These are phyloP conservation scores for Typha latifolia DNA, from an alignment of 176 grass and related monocot genomes.

Conservation along the genomic window DNA sequence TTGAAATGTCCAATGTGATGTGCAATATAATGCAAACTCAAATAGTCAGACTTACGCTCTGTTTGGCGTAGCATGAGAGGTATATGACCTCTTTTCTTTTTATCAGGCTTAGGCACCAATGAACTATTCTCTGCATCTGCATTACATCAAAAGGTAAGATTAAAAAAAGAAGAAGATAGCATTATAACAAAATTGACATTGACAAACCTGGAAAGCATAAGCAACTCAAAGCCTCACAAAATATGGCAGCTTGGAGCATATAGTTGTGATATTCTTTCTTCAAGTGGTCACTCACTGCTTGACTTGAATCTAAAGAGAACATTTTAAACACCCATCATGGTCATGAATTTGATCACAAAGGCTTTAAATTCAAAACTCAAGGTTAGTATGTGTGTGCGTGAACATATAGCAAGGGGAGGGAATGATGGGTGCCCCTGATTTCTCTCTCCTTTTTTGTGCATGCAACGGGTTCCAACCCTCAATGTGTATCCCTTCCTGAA, in stretches of 20 bases:
- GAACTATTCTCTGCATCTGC: constrained; percentile 42
- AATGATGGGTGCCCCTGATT: no score
- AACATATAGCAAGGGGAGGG: no score
- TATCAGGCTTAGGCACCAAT: constrained; percentile 25
- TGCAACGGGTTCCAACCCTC: no score
- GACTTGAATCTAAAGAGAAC: constrained; percentile 42
- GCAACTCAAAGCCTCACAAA: constrained; percentile 49
- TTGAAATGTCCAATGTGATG: not conserved
- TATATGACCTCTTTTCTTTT: constrained; percentile 71
- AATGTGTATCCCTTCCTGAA: no score
- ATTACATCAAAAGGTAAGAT: constrained; percentile 15
- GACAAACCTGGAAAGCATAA: constrained; percentile 42
- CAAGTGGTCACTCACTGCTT: constrained; percentile 54
- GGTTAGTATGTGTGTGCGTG: no score
- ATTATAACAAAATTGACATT: not conserved
- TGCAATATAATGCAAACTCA: not conserved
- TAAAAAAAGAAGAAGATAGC: constrained; percentile 10
- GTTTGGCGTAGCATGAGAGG: constrained; percentile 67
- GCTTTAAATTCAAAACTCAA: not conserved
- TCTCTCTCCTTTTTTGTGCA: no score
- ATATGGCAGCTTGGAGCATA: constrained; percentile 78
- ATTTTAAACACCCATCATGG: constrained; percentile 1
- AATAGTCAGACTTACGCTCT: constrained; percentile 48
- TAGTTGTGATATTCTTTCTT: constrained; percentile 58
- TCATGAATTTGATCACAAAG: not conserved